phyloP scores from a whole-genome alignment of 23 red algal genomes.

The Chondrus crispus region DNA sequence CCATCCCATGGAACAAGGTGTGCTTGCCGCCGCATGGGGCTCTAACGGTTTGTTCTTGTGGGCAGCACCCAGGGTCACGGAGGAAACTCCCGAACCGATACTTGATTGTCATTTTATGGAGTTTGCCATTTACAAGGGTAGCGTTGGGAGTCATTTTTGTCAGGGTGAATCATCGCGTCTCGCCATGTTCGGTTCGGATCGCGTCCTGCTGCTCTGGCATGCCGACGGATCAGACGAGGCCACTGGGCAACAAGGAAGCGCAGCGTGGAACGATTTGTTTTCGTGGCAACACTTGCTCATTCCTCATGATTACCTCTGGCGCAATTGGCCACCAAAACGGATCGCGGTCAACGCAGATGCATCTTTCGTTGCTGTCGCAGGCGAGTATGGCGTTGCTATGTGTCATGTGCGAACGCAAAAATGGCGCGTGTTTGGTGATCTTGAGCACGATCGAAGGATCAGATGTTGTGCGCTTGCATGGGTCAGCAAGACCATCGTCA shows the following conservation, averaged over 20 bases:
- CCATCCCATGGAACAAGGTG: constrained; percentile 48
- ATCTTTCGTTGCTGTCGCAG: constrained; percentile 80
- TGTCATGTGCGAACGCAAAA: constrained; percentile 65
- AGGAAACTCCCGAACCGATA: constrained; percentile 16
- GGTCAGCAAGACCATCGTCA: constrained; percentile 69
- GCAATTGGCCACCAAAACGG: constrained; percentile 74
- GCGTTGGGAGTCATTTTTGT: constrained; percentile 21
- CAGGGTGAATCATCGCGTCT: constrained; percentile 67
- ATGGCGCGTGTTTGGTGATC: constrained; percentile 84
- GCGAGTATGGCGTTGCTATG: constrained; percentile 77
- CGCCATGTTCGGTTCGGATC: constrained; percentile 72
- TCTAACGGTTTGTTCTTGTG: constrained; percentile 66
- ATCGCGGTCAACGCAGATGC: constrained; percentile 69
- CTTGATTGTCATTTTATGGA: constrained; percentile 61
- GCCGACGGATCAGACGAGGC: constrained; percentile 3
- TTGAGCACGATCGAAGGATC: constrained; percentile 28
- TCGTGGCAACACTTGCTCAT: constrained; percentile 75
- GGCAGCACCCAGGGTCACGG: constrained; percentile 54
- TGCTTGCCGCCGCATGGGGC: constrained; percentile 53
- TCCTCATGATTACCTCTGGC: constrained; percentile 71
- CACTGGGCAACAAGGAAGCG: neutral
- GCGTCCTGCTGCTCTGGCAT: constrained; percentile 62
- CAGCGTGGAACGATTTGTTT: constrained; percentile 49
- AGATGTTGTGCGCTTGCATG: constrained; percentile 82
- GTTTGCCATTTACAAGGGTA: constrained; percentile 65